Evolutionary conservation across 345 rosid species (phyloP), one percentile per base, ranked within the genome.

Genomic region (Limnanthes douglasii): DNA sequence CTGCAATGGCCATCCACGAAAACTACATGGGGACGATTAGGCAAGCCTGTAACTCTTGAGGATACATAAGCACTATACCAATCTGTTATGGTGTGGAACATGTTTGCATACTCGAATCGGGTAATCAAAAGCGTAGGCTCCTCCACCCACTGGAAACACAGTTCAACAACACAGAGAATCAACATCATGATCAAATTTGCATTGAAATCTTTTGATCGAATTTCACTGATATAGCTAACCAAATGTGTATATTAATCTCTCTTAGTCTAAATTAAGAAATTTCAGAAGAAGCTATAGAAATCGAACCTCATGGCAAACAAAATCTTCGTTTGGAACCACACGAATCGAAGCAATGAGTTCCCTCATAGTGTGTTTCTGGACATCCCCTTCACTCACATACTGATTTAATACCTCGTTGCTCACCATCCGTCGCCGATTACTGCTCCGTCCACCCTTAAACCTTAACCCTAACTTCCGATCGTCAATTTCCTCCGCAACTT

Each of bases 31-130:
- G 97, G 95, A 1, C 95, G 86, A 46, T 67, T 63, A 15, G 84
- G 90, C 66, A 88, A 64, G 41, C 74, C 86, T 2, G 93, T 76
- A 34, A 88, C 81, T 64, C 83, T 67, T 2, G 97, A 79, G 36
- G 95, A 67, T 36, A 74, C 80, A 37, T 88, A 88, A 0, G 95
- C 80, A 21, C 83, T 76, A 59, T 76, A 88, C 97, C 93, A 88
- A 74, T 83, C 97, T 0, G 97, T 88, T 13, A 76, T 51, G 0
- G 95, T 88, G 56, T 88, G 97, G 54, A 76, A 88, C 34, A 88
- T 59, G 51, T 88, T 88, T 11, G 97, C 97, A 48, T 88, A 83
- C 75, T 88, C 95, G 30, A 61, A 79, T 19, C 93, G 59, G 5
- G 76, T 83, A 30, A 79, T 51, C 19, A 83, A 62, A 34, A 83